Evolutionary conservation across 352 stramenopile species (phyloP).

Genomic region (Phytophthora crassamura): DNA sequence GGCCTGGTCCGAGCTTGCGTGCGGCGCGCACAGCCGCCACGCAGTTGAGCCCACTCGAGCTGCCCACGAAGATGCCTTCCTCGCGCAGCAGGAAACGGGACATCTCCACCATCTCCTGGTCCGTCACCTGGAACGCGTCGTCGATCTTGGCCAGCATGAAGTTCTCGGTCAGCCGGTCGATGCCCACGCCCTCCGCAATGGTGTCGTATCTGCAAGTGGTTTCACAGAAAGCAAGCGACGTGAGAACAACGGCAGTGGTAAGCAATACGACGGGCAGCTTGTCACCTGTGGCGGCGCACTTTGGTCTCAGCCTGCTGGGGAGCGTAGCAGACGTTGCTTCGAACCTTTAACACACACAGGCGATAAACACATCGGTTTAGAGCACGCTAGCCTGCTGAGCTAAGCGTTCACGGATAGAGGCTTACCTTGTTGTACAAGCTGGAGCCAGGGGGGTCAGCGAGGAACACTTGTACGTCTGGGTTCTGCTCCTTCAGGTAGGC

Average conservation of each 20-base stretch:
- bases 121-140: slow-evolving; percentile 88
- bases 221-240: slow-evolving; percentile 1
- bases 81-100: slow-evolving; percentile 95
- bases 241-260: slow-evolving; percentile 1
- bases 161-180: slow-evolving; percentile 97
- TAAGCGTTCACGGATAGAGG: not conserved
- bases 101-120: slow-evolving; percentile 98
- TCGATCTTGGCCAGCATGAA: slow-evolving; percentile 93
- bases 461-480: slow-evolving; percentile 87
- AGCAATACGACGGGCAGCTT: not conserved
- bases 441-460: slow-evolving; percentile 97
- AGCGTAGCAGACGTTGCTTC: slow-evolving; percentile 96
- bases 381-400: not conserved
- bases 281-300: slow-evolving; percentile 90
- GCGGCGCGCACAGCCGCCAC: slow-evolving; percentile 80
- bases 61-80: slow-evolving; percentile 97
- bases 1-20: slow-evolving; percentile 76
- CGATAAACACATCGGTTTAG: slow-evolving; percentile 1
- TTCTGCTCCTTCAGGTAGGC: slow-evolving; percentile 93
- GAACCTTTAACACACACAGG: slow-evolving; percentile 46
- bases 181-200: slow-evolving; percentile 97
- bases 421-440: slow-evolving; percentile 95
- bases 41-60: slow-evolving; percentile 88
- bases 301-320: slow-evolving; percentile 93
- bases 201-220: slow-evolving; percentile 93